phyloP scores from a whole-genome alignment of 495 filamentous ascomycete genomes.

The Penicillium canariense region DNA sequence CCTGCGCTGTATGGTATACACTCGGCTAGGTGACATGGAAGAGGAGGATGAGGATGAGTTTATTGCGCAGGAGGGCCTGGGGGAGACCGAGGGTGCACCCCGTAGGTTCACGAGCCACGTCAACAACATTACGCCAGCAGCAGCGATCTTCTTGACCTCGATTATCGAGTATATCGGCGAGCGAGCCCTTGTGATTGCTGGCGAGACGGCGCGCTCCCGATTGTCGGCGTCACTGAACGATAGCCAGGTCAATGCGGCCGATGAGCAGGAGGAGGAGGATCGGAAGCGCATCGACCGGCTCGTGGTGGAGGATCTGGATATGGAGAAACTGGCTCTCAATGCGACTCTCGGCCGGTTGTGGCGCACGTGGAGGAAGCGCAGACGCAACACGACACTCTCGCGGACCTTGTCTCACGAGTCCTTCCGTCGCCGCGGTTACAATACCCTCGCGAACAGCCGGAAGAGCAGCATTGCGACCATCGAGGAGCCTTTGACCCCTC shows the following conservation, averaged over 20 bases:
- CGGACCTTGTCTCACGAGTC: conserved; percentile 46
- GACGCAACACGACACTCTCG: conserved; percentile 43
- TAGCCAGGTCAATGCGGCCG: conserved; percentile 17
- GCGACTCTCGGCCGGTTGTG: conserved; percentile 84
- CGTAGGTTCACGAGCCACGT: conserved; percentile 55
- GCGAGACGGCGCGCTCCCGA: conserved; percentile 79
- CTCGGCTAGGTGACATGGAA: conserved; percentile 92
- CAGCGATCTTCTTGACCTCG: conserved; percentile 92
- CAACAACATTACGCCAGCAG: conserved; percentile 82
- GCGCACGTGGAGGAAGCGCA: conserved; percentile 91
- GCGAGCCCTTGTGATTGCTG: conserved; percentile 81
- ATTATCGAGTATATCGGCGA: conserved; percentile 94
- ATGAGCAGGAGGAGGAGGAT: conserved; percentile 17
- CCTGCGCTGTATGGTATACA: conserved; percentile 96
- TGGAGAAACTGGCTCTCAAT: conserved; percentile 89
- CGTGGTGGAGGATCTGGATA: conserved; percentile 84
- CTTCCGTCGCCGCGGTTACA: conserved; percentile 35
- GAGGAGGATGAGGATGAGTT: conserved; percentile 93
- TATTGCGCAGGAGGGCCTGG: conserved; percentile 67
- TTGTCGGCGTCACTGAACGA: conserved; percentile 41
- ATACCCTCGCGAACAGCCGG: conserved; percentile 26
- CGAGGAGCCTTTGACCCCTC: conserved; percentile 32
- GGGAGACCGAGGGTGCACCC: conserved; percentile 45
- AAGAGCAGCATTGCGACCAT: conserved; percentile 41
- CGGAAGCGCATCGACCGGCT: conserved; percentile 55